Base-by-base conservation (phyloP, 352 stramenopile species). In the Phytopythium helicoides region DNA sequence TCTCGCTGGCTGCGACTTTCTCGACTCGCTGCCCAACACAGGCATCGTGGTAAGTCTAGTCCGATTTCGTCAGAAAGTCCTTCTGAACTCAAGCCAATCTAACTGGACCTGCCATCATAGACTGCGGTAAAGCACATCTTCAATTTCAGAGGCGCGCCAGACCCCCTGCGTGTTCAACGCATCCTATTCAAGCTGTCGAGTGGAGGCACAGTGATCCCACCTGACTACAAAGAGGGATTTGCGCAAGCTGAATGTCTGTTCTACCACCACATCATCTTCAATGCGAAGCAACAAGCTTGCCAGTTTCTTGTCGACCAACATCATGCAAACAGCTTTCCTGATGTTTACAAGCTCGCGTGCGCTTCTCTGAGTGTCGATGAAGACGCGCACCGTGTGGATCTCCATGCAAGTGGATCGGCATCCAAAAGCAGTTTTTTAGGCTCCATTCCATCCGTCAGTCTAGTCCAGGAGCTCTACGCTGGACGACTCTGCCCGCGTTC, bases 231-330 rank as follows among this genome's bases (percentile, higher is more conserved):
- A 47, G 58, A 76, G 38, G 61, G 72, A 9, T 89, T 88, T 21
- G 49, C 74, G 34, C 72, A 76, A 18, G 79, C 79, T 7, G 81
- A 92, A 52, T 73, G 75, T 45, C 71, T 89, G n/a, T 92, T 92
- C 56, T 90, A 73, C 56, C 79, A 92, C 54, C 81, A 92, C 53
- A 69, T 89, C 34, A 49, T 92, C 48, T 92, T 87, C 67, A 86
- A 92, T 47, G 50, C 72, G 2, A 56, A 50, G 23, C 54, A 58
- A 22, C 60, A 68, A 11, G 50, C 47, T 8, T 87, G 78, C 38
- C 71, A 85, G 40, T 77, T 87, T 23, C 65, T 92, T 22, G 57
- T 87, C 56, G 65, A 79, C 37, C 58, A 62, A 4, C 63, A 54
- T 16, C 63, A 86, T 25, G 25, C 22, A 5, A 84, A 85, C 37